A percentile compares a stretch with the other conserved stretches of the same genome.
Conservation (phyloP, 2,329 filamentous ascomycete species). For the Rhinocladiella similis region DNA sequence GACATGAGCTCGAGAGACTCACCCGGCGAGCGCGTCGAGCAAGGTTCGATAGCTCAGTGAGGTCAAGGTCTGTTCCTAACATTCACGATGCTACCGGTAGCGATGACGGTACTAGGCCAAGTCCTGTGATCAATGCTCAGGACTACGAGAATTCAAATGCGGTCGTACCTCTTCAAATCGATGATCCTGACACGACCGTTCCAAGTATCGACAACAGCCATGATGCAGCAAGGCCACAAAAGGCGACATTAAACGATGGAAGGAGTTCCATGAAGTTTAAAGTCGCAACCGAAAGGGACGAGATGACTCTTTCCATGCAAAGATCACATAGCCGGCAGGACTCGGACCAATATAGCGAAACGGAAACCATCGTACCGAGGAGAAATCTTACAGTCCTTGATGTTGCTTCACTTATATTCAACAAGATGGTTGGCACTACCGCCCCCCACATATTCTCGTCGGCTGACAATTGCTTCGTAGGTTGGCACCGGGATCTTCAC, state of each 20-base stretch:
- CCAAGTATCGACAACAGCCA: background rate
- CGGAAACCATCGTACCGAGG: background rate
- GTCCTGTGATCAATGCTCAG: background rate
- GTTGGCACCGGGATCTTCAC: background rate
- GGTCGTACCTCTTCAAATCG: background rate
- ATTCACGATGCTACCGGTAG: background rate
- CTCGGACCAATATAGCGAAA: background rate
- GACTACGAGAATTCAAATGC: background rate
- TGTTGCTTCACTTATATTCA: background rate
- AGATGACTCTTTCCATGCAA: background rate
- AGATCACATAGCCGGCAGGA: background rate
- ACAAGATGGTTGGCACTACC: background rate
- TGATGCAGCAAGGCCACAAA: background rate
- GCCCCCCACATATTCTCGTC: background rate
- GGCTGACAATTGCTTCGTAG: background rate
- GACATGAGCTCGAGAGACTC: background rate
- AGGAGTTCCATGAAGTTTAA: background rate
- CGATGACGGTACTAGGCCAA: background rate
- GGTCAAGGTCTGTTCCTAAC: background rate
- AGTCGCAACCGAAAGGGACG: background rate
- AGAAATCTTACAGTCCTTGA: background rate
- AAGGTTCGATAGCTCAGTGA: background rate
- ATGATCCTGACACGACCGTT: background rate
- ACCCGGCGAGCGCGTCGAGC: background rate
- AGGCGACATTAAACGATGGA: background rate